phyloP scores from a whole-genome alignment of 148 eudicot genomes.

The Beta vulgaris region DNA sequence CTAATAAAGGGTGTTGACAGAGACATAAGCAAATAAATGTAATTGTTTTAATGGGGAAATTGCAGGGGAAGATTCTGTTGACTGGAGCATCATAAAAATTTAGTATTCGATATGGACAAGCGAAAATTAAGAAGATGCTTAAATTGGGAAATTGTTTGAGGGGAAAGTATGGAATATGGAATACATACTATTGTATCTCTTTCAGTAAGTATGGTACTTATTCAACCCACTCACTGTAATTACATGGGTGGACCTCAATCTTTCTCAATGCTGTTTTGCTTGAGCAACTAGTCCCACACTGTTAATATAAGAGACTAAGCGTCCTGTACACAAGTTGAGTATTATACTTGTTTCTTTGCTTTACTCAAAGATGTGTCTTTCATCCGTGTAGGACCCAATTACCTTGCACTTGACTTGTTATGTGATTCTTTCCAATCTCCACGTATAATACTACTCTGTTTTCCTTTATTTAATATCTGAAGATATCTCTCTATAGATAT shows the following conservation, averaged over 20 bases:
- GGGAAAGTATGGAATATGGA: constrained; percentile 71
- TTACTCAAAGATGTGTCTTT: constrained; percentile 37
- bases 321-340: constrained; percentile 36
- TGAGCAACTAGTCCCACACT: constrained; percentile 29
- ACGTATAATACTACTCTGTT: not conserved
- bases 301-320: constrained; percentile 28
- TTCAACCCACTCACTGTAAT: constrained; percentile 47
- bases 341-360: constrained; percentile 57
- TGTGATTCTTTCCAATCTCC: constrained; percentile 19
- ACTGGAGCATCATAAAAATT: constrained; percentile 54
- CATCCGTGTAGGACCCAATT: constrained; percentile 32
- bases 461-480: not conserved
- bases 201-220: constrained; percentile 76
- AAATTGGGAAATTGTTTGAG: constrained; percentile 56
- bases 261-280: constrained; percentile 41
- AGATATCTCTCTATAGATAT: not conserved
- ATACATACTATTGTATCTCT: constrained; percentile 53
- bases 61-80: constrained; percentile 63
- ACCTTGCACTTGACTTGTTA: constrained; percentile 38
- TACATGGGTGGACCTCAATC: constrained; percentile 32
- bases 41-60: constrained; percentile 29
- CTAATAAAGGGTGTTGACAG: constrained; percentile 28
- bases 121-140: constrained; percentile 56
- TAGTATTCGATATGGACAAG: constrained; percentile 52
- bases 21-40: constrained; percentile 21